Evolutionary conservation across 805 yeast genomes (phyloP).

Genomic region (Tetrapisispora phaffii): DNA sequence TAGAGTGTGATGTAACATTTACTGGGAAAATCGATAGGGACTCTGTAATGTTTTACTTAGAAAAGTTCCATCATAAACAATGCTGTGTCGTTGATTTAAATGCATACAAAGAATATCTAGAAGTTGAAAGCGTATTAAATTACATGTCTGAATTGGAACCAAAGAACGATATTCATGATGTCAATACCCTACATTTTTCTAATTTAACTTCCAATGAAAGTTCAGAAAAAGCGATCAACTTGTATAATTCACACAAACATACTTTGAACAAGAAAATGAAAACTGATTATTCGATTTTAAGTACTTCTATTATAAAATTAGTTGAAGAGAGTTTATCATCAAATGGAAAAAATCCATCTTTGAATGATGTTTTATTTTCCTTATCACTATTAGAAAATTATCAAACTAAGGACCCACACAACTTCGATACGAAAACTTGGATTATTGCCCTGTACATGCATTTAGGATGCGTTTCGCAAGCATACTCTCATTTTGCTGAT

Average conservation of each 20-base stretch:
- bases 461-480: slow-evolving; percentile 45
- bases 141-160: not conserved
- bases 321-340: slow-evolving; percentile 30
- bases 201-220: slow-evolving; percentile 7
- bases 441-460: slow-evolving; percentile 50
- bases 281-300: slow-evolving; percentile 65
- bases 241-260: slow-evolving; percentile 33
- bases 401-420: slow-evolving; percentile 49
- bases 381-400: slow-evolving; percentile 52
- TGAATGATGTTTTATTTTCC: slow-evolving; percentile 30
- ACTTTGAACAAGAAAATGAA: slow-evolving; percentile 34
- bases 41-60: slow-evolving; percentile 35
- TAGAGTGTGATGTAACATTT: slow-evolving; percentile 34
- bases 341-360: slow-evolving; percentile 9
- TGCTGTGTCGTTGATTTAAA: slow-evolving; percentile 59
- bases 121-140: not conserved
- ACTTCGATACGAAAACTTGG: slow-evolving; percentile 66
- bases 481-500: slow-evolving; percentile 40
- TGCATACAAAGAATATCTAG: slow-evolving; percentile 20
- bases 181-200: slow-evolving; percentile 26
- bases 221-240: slow-evolving; percentile 17
- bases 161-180: slow-evolving; percentile 39
- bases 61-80: slow-evolving; percentile 41
- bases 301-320: slow-evolving; percentile 53
- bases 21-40: slow-evolving; percentile 17